Evolutionary conservation across 1,139 yeast species (phyloP), one percentile per base, ranked within the genome.

Genomic region (Suhomyces bolitotheri): DNA sequence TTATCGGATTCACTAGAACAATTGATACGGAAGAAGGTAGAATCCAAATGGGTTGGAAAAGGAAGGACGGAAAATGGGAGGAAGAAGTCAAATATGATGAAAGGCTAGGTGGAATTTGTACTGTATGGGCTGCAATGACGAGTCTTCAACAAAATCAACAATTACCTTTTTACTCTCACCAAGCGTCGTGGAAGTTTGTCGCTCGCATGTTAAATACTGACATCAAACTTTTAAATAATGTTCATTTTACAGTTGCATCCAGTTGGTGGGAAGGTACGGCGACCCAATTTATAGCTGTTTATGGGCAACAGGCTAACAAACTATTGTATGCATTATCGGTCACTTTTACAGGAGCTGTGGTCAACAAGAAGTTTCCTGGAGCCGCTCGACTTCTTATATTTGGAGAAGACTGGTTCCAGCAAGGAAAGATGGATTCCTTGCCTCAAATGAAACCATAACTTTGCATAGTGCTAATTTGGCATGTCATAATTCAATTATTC

Each of bases 181-280:
- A 51, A 43, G 49, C 88, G 66, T 58, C 90, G 75, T 92, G 98
- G 98, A 64, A 54, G 21, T 75, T 86, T 55, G 49, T 84, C 20
- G 83, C 96, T 0, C 69, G 97, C 31, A 60, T 79, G 39, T 65
- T 83, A 27, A 90, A 92, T 56, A 67, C 75, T 1, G 71, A 77
- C 2, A 24, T 51, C 4, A 59, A 61, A 0, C 54, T 75, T 8
- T 54, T 88, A 10, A 66, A 78, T 0, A 82, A 88, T 46, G 76
- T 84, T 0, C 95, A 89, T 54, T 90, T 73, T 54, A 70, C 81
- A 0, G 75, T 85, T 2, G 73, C 82, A 6, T 81, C 89, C 2
- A 77, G 85, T 27, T 90, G 97, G 96, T 88, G 97, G 96, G 98
- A 94, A 46, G 80, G 90, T 5, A 73, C 84, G 28, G 92, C 87